Conservation (phyloP, 306 rosid species). For the Herpetospermum pedunculosum region DNA sequence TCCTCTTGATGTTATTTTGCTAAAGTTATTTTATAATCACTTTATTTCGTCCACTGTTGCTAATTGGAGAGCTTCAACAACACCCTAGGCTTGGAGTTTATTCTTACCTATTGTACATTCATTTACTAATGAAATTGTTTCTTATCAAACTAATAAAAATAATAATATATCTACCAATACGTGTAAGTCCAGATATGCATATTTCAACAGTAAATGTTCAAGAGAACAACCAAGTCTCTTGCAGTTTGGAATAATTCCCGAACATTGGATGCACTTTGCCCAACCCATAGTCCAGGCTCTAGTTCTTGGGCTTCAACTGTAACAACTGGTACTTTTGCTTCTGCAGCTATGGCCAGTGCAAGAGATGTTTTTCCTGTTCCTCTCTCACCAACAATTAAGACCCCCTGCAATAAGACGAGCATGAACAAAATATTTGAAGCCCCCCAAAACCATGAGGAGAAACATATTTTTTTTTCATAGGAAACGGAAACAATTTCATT, state of each 20-base stretch:
- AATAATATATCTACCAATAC: not conserved
- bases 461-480: too few species aligned
- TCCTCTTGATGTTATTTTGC: not conserved
- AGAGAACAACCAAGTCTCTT: slow-evolving; percentile 79
- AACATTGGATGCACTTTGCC: slow-evolving; percentile 95
- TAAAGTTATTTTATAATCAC: not conserved
- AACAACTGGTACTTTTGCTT: slow-evolving; percentile 94
- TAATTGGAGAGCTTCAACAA: not conserved
- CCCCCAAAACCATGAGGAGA: slow-evolving; percentile 3
- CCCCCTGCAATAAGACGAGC: slow-evolving; percentile 52
- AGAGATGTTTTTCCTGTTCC: slow-evolving; percentile 98
- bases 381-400: slow-evolving; percentile 92
- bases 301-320: slow-evolving; percentile 74
- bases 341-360: slow-evolving; percentile 94
- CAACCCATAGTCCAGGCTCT: slow-evolving; percentile 99
- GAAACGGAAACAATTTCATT: too few species aligned
- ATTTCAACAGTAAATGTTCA: slow-evolving; percentile 15
- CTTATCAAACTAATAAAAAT: not conserved
- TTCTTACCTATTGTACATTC: not conserved
- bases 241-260: slow-evolving; percentile 96
- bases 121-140: not conserved
- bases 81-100: not conserved
- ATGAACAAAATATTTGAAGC: slow-evolving; percentile 16
- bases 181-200: not conserved
- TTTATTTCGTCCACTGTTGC: not conserved